Evolutionary conservation across 2,329 filamentous ascomycete genomes (phyloP), one percentile per base, ranked within the genome.

Genomic region (Capronia americana): DNA sequence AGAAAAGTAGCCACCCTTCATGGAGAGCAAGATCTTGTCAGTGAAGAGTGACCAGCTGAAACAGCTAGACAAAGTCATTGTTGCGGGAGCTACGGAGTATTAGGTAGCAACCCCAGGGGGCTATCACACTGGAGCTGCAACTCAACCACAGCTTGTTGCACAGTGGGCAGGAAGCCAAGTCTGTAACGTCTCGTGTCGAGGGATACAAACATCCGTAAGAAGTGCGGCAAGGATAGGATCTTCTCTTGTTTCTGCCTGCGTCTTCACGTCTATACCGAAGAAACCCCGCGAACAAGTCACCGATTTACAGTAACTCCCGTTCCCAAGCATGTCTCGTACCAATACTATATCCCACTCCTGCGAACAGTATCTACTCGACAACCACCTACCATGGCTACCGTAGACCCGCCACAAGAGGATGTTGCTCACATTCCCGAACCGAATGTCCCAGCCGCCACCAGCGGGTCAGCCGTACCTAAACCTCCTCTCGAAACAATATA

Each of bases 401-500:
- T 44, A 44, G 38, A 44, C 38, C 38, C 38, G 38, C 6, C 38
- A 44, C 38, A 44, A 44, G 38, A 44, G 6, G 17, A 44, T 17
- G 38, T 5, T 7, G 5, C 17, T 6, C 17, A n/a, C 14, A 17
- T 44, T 44, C 14, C 38, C 17, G 17, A 17, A 44, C 17, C 38
- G 14, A 41, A 17, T 41, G 14, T 17, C 34, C 14, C 34, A 41
- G 5, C 34, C 12, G 10, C 38, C 38, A 44, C 38, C 38, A 34
- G 8, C 14, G 4, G 17, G 28, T 34, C 28, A 20, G 38, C 14
- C 26, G 53, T 12, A 7, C 53, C 53, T 30, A 26, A 26, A 32
- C 38, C n/a, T 38, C 17, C 38, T 53, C 23, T 32, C 23, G 62
- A 62, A 1, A 30, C 50, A 8, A 44, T 75, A 44, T 81, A 78